Conservation (phyloP, 179 eudicot genomes). For the Corrigiola litoralis region DNA sequence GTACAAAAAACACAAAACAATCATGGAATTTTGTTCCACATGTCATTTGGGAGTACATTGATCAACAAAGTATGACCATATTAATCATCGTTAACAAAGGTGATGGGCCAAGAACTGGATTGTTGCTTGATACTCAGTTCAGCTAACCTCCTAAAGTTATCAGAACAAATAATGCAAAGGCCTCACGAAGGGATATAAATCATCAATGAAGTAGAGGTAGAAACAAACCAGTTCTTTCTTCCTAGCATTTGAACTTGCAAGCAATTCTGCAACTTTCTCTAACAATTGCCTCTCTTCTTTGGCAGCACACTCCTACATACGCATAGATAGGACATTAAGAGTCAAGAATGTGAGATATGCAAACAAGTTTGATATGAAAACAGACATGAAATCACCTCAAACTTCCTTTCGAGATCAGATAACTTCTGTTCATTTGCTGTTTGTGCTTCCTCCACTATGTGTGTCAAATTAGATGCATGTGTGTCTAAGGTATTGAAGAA, state of each 20-base stretch:
- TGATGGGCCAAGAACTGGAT: not conserved
- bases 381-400: constrained; percentile 48
- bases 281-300: constrained; percentile 73
- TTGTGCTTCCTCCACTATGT: constrained; percentile 70
- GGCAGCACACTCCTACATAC: constrained; percentile 73
- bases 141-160: not conserved
- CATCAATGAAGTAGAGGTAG: not conserved
- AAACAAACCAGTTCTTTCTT: constrained; percentile 68
- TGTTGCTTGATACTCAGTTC: not conserved
- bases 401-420: constrained; percentile 66
- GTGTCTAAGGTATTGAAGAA: constrained; percentile 60
- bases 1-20: too few relatives aligned
- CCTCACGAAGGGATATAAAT: not conserved
- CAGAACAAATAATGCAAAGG: not conserved
- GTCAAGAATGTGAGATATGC: not conserved
- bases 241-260: constrained; percentile 83
- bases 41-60: too few relatives aligned
- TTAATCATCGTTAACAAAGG: too few relatives aligned
- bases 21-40: too few relatives aligned
- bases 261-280: constrained; percentile 84
- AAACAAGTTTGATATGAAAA: not conserved
- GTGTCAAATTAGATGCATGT: constrained; percentile 66
- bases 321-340: constrained; percentile 1
- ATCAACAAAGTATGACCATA: too few relatives aligned
- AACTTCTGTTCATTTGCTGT: constrained; percentile 58